Evolutionary conservation across 1,284 basidiomycete species (phyloP), one percentile per base, ranked within the genome.

Genomic region (Farysia itapuensis): DNA sequence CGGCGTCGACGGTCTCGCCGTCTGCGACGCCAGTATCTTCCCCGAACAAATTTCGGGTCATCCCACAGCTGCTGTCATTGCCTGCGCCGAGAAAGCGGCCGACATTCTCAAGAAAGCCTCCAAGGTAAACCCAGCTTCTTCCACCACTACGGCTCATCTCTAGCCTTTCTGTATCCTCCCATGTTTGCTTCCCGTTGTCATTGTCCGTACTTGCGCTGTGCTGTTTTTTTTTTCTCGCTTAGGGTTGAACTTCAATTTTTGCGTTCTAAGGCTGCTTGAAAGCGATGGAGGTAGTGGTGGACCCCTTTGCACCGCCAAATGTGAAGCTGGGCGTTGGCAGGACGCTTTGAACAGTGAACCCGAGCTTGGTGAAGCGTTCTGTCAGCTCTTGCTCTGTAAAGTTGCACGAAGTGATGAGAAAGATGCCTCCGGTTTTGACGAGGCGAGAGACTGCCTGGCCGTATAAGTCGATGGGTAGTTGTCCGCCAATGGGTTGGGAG

Each of bases 371-470:
- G 67, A 92, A 90, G 35, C 77, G 81, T 2, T 78, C 67, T 52
- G 80, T 83, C 28, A 94, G 77, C 71, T 94, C 91, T 0, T 85
- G 82, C 63, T 89, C 85, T 0, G 90, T 94, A 72, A 91, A 94
- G 73, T 94, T 94, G 74, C 90, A 93, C 6, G 72, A 75, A 6
- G 89, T 92, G 50, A 93, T 90, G 34, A 93, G 79, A 70, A 93
- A 90, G 63, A 82, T 79, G 4, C 86, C 88, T 2, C 35, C 16
- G 4, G 39, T 50, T 2, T 38, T n/a, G 20, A 90, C 79, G 36
- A 89, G 75, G 22, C 75, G 75, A 2, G 79, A 77, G 11, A 89
- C 82, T 5, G 84, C 83, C 22, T 67, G 64, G 4, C 87, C 85
- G 76, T 93, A 93, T 9, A 77, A 76, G 15, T 81, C 78, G 2